Base-by-base conservation (phyloP, 805 yeast genomes). In the Komagataella kurtzmanii region DNA sequence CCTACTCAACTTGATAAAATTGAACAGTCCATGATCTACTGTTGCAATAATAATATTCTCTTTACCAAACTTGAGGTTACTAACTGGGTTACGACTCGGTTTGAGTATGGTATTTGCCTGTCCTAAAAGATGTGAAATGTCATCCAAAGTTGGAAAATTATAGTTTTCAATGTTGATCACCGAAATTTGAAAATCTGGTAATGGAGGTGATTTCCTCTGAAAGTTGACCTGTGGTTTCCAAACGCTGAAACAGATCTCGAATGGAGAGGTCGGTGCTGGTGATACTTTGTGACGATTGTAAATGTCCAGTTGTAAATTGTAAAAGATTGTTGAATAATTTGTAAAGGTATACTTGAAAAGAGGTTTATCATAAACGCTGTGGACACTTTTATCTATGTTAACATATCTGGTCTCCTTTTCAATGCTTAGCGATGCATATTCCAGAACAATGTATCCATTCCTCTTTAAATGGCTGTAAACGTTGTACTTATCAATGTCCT, bases 151-250 rank as follows among this genome's bases (percentile, higher is more conserved):
- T 0, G 88, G 87, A 49, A 83, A 73, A 17, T 63, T 62, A 21
- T 60, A 51, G 2, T 64, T 62, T 8, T 67, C 68, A 3, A 77
- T 72, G 53, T 80, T 76, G 14, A 79, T 72, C 0, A 88, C 78
- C 2, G 77, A 72, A 1, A 91, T 65, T 57, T 83, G 88, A 61
- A 77, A 90, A 62, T 90, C 90, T 1, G 97, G 95, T 2, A 60
- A 48, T 0, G 83, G 80, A 0, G 95, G 95, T 19, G 61, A 58
- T 40, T 79, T 80, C 58, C 88, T 88, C 53, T 81, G 81, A 68
- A 85, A 90, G 2, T 70, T 65, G 0, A 85, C 74, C 2, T 74
- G 69, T 1, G 98, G 97, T 62, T 86, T 88, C 96, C 97, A 90
- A 2, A 87, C 85, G 58, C 84, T 73, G 58, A 72, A 89, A 0